phyloP scores from a whole-genome alignment of 331 rosid species.

The Malus hybrid region DNA sequence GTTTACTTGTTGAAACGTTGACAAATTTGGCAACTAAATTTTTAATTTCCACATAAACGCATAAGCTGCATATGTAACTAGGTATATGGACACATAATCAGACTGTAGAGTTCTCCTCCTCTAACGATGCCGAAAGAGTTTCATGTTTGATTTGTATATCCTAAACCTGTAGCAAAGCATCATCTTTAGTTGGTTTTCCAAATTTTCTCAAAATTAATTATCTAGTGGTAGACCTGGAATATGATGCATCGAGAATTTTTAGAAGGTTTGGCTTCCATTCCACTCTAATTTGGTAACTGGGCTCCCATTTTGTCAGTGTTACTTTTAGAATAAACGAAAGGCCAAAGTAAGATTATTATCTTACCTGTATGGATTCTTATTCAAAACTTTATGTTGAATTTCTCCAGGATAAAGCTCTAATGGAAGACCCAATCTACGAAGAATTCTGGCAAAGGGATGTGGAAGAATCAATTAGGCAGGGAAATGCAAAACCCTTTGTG shows the following conservation, averaged over 20 bases:
- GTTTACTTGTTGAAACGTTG: neutral
- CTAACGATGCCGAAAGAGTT: neutral
- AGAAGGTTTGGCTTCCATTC: neutral
- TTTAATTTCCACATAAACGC: no score
- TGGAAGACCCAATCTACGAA: conserved; percentile 90
- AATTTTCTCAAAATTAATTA: no score
- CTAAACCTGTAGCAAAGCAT: no score
- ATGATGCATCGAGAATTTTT: neutral
- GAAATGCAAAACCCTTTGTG: conserved; percentile 61
- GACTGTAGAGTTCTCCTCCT: no score
- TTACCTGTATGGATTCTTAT: neutral
- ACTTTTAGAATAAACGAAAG: no score
- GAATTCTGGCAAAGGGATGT: conserved; percentile 98
- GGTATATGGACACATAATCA: no score
- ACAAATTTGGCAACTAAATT: neutral
- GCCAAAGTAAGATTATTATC: no score
- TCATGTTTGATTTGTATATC: no score
- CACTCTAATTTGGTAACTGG: neutral
- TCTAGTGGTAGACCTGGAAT: neutral
- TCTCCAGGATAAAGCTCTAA: conserved; percentile 77
- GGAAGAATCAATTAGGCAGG: conserved; percentile 94
- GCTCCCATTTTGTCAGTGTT: neutral
- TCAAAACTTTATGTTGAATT: neutral
- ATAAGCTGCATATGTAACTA: no score
- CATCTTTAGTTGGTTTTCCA: no score